Conservation (phyloP, 768 basidiomycete species). For the Pisolithus albus region DNA sequence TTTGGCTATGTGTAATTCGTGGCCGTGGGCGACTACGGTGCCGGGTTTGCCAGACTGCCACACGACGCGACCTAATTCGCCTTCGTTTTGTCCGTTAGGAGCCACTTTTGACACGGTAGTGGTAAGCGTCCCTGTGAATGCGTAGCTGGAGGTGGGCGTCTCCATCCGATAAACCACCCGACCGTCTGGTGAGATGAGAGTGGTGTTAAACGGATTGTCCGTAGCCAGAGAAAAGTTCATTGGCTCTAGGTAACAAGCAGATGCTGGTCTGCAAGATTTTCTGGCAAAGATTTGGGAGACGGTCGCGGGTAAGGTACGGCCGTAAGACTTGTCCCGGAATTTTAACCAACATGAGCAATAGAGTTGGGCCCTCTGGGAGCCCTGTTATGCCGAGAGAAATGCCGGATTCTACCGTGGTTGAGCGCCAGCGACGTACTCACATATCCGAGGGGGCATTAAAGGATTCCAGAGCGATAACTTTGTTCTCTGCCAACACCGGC, state of each 20-base stretch:
- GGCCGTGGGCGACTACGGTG: slow-evolving; percentile 22
- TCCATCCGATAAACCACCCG: slow-evolving; percentile 25
- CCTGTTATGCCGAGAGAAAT: slow-evolving; percentile 23
- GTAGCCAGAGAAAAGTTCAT: slow-evolving; percentile 28
- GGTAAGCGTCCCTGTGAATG: slow-evolving; percentile 6
- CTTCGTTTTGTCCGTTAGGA: slow-evolving; percentile 17
- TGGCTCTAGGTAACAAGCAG: not conserved
- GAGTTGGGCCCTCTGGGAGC: slow-evolving; percentile 12
- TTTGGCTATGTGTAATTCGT: slow-evolving; percentile 18
- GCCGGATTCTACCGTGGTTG: slow-evolving; percentile 28
- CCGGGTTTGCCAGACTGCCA: slow-evolving; percentile 27
- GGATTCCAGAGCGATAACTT: slow-evolving; percentile 1
- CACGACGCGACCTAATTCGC: slow-evolving; percentile 22
- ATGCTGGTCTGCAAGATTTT: not conserved
- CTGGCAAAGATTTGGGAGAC: not conserved
- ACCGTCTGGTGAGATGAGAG: slow-evolving; percentile 24
- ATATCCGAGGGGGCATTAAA: slow-evolving; percentile 3
- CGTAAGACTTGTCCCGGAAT: not conserved
- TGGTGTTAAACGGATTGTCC: slow-evolving; percentile 28
- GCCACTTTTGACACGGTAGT: slow-evolving; percentile 22
- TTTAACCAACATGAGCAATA: slow-evolving; percentile 5
- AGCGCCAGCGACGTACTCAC: slow-evolving; percentile 13
- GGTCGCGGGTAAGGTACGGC: slow-evolving; percentile 9
- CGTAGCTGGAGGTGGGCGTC: slow-evolving; percentile 12
- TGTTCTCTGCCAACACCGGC: slow-evolving; percentile 1